A percentile compares a stretch with the other conserved stretches of the same genome.
phyloP scores from a whole-genome alignment of 2,329 filamentous ascomycete genomes.

The Pseudomassariella vexata region DNA sequence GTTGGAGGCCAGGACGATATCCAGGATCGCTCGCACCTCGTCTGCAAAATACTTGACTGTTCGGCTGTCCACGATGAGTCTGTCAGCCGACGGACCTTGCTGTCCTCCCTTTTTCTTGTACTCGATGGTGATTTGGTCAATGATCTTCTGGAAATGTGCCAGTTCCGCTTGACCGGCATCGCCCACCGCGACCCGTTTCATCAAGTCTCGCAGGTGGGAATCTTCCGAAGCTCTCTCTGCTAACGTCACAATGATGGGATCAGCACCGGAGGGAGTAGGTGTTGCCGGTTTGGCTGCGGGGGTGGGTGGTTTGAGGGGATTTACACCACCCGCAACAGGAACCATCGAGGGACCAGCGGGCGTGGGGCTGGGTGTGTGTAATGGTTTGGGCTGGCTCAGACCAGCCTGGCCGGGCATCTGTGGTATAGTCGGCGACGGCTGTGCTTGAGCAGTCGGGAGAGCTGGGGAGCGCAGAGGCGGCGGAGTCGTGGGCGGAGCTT shows the following conservation, averaged over 20 bases:
- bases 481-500: slow-evolving; percentile 11
- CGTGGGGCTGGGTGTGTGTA: slow-evolving; percentile 17
- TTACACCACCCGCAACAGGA: too few species aligned
- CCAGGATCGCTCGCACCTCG: slow-evolving; percentile 51
- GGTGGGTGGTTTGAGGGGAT: slow-evolving; percentile 15
- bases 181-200: slow-evolving; percentile 77
- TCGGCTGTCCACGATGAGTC: slow-evolving; percentile 47
- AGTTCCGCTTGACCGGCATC: slow-evolving; percentile 67
- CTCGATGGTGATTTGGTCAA: slow-evolving; percentile 67
- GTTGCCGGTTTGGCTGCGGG: slow-evolving; percentile 14
- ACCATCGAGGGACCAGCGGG: slow-evolving; percentile 8
- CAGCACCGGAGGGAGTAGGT: slow-evolving; percentile 30
- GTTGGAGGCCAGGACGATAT: slow-evolving; percentile 54
- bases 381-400: slow-evolving; percentile 13
- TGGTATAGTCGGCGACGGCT: slow-evolving; percentile 23
- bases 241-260: slow-evolving; percentile 76
- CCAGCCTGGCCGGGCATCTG: slow-evolving; percentile 20
- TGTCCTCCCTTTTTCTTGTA: slow-evolving; percentile 46
- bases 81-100: slow-evolving; percentile 48
- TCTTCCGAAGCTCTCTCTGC: slow-evolving; percentile 72
- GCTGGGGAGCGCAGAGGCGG: slow-evolving; percentile 10
- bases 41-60: slow-evolving; percentile 56
- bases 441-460: slow-evolving; percentile 13
- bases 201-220: slow-evolving; percentile 66
- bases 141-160: slow-evolving; percentile 72